These are phyloP conservation scores for Trichosanthes truncata DNA, from an alignment of 306 rosid genomes.

Conservation along the genomic window DNA sequence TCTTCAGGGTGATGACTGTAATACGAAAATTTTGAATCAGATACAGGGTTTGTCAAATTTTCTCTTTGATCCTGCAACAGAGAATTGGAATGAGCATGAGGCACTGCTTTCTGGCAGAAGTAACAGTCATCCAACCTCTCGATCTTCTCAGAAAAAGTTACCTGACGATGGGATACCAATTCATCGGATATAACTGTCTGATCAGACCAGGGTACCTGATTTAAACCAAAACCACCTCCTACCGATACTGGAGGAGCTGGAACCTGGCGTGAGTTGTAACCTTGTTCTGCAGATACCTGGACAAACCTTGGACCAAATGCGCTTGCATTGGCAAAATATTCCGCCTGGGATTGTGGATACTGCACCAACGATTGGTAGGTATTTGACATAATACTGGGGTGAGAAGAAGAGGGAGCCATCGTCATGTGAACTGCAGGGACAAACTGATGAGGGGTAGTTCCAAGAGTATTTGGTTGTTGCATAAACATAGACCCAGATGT, in stretches of 20 bases:
- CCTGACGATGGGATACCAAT: constrained; percentile 41
- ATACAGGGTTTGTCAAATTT: constrained; percentile 22
- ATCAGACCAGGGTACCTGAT: constrained; percentile 50
- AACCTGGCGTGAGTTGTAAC: constrained; percentile 50
- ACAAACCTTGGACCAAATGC: constrained; percentile 41
- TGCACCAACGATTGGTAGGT: constrained; percentile 38
- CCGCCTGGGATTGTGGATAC: constrained; percentile 41
- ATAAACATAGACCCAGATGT: constrained; percentile 29
- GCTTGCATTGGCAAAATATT: constrained; percentile 45
- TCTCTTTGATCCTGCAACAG: constrained; percentile 41
- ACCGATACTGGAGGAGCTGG: constrained; percentile 32
- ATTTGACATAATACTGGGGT: constrained; percentile 37
- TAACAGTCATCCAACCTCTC: constrained; percentile 44
- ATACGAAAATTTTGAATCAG: constrained; percentile 36
- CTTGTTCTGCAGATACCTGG: constrained; percentile 58
- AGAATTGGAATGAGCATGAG: constrained; percentile 82
- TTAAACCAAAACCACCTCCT: constrained; percentile 57
- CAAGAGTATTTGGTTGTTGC: constrained; percentile 41
- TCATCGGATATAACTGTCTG: constrained; percentile 44
- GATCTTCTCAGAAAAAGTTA: constrained; percentile 32
- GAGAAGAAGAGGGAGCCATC: constrained; percentile 41
- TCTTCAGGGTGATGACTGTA: constrained; percentile 48
- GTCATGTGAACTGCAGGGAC: constrained; percentile 44
- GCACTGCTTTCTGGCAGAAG: constrained; percentile 66
- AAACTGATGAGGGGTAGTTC: constrained; percentile 36